phyloP scores from a whole-genome alignment of 176 grass and related monocot genomes.

The Rhynchospora breviuscula region DNA sequence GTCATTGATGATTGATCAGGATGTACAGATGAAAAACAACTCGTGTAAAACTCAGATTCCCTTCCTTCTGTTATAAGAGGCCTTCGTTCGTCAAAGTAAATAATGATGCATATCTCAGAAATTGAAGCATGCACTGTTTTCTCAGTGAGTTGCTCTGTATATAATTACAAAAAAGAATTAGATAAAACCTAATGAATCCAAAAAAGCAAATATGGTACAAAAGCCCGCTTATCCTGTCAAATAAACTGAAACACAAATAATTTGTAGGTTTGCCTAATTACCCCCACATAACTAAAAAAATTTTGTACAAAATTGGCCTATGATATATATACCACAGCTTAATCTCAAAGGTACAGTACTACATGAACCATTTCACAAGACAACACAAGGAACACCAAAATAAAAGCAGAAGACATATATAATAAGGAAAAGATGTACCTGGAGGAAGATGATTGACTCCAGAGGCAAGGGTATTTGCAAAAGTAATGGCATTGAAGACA shows the following conservation, averaged over 20 bases:
- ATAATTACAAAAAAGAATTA: constrained; percentile 32
- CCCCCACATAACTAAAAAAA: background rate
- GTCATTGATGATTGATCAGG: constrained; percentile 41
- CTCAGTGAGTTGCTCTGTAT: constrained; percentile 66
- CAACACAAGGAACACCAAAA: background rate
- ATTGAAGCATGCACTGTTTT: constrained; percentile 62
- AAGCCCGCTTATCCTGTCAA: background rate
- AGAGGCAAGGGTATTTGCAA: constrained; percentile 87
- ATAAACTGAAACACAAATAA: background rate
- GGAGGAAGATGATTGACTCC: constrained; percentile 67
- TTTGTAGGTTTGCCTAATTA: background rate
- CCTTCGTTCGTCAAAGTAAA: constrained; percentile 54
- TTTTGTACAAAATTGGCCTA: background rate
- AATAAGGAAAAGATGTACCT: constrained; percentile 45
- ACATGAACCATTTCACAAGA: background rate
- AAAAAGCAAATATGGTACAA: background rate
- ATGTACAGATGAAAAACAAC: constrained; percentile 59
- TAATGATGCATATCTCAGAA: constrained; percentile 61
- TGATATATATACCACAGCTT: background rate
- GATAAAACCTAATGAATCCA: background rate
- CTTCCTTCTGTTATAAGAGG: constrained; percentile 30
- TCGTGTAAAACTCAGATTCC: constrained; percentile 54
- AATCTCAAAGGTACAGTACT: background rate
- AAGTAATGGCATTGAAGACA: constrained; percentile 90
- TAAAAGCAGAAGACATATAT: constrained; percentile 9